These are phyloP conservation scores for Perkinsus olseni DNA, from an alignment of 169 alveolate species.

Conservation along the genomic window DNA sequence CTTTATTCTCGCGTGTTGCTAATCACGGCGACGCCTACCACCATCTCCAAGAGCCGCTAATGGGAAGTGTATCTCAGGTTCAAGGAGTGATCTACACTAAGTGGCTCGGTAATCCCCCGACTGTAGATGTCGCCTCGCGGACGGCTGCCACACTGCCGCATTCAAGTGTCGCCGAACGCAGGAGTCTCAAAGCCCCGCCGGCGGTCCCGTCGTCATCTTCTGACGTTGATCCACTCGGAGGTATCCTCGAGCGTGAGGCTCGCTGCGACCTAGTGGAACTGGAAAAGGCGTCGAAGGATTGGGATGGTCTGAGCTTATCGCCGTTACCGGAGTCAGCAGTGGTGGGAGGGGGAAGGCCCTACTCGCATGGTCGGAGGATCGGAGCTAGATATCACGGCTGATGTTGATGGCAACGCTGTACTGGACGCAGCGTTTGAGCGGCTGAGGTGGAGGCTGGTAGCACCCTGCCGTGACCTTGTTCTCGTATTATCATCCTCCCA, in stretches of 20 bases:
- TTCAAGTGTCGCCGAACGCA: too few species aligned
- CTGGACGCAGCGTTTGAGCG: not conserved
- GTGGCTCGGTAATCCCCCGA: not conserved
- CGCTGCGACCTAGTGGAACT: not conserved
- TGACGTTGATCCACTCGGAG: too few species aligned
- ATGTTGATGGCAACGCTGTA: not conserved
- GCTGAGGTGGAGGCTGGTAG: not conserved
- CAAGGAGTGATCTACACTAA: not conserved
- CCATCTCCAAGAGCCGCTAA: too few species aligned
- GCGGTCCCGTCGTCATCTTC: too few species aligned
- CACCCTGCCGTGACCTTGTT: not conserved
- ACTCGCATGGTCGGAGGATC: not conserved
- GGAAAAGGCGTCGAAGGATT: not conserved
- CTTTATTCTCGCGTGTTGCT: not conserved
- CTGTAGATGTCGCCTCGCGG: not conserved
- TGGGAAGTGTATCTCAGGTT: not conserved
- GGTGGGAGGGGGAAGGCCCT: not conserved
- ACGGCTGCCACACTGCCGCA: too few species aligned
- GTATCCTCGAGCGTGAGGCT: not conserved
- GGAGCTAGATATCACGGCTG: not conserved
- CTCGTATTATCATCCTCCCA: too few species aligned
- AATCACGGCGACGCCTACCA: too few species aligned
- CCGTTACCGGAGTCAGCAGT: not conserved
- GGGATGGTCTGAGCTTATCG: not conserved
- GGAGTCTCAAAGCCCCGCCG: too few species aligned